phyloP scores from a whole-genome alignment of 2,329 filamentous ascomycete species.

The Orbilia quercus region DNA sequence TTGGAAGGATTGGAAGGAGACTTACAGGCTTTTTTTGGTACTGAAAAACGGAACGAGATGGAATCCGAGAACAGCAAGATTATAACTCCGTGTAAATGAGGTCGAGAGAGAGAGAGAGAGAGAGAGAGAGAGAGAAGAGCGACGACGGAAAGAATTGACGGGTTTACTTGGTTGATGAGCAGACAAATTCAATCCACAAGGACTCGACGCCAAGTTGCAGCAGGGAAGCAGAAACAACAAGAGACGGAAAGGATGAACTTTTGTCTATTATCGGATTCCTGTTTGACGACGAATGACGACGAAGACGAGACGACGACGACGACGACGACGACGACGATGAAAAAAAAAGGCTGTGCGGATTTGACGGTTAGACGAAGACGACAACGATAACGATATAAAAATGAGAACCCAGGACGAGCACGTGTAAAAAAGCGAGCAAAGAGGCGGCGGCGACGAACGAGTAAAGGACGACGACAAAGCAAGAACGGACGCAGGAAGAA shows the following conservation, averaged over 20 bases:
- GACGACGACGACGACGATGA: constrained; percentile 37
- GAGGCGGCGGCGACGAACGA: constrained; percentile 57
- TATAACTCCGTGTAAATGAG: constrained; percentile 57
- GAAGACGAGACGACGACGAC: constrained; percentile 50
- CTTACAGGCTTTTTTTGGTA: constrained; percentile 54
- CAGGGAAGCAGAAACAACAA: constrained; percentile 58
- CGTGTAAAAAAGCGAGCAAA: constrained; percentile 60
- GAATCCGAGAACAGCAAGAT: constrained; percentile 57
- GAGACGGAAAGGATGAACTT: constrained; percentile 58
- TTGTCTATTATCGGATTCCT: constrained; percentile 57
- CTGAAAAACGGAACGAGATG: constrained; percentile 52
- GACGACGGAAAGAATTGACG: constrained; percentile 47
- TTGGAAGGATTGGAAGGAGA: constrained; percentile 26
- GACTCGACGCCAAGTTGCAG: constrained; percentile 57
- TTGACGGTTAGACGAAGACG: constrained; percentile 54
- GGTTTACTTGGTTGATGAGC: constrained; percentile 20
- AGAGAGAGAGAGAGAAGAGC: no score
- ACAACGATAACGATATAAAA: constrained; percentile 22
- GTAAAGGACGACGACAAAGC: constrained; percentile 24
- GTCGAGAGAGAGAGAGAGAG: no score
- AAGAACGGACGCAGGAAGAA: constrained; percentile 59
- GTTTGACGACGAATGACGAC: constrained; percentile 32
- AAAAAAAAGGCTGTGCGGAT: constrained; percentile 52
- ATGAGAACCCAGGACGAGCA: constrained; percentile 49
- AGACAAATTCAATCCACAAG: constrained; percentile 56